Base-by-base conservation (phyloP, 2,329 filamentous ascomycete species). In the Thielaviopsis ethacetica region DNA sequence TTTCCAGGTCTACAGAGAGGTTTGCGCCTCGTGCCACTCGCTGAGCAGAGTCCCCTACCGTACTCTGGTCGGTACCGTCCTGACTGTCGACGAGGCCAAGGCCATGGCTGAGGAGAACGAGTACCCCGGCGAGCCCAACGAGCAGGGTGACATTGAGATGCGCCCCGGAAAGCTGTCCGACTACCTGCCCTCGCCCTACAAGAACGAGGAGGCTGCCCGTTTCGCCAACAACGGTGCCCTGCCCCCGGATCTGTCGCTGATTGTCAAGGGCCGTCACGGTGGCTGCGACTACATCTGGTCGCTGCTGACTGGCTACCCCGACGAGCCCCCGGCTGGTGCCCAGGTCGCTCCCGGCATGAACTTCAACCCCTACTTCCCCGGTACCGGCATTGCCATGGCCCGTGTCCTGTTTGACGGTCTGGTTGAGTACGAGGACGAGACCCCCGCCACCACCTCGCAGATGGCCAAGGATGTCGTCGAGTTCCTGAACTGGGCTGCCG, bases 291-390 rank as follows among this genome's bases (percentile, higher is more conserved):
- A 98, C 81, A 89, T 98, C 77, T 98, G 97, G 83, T 89, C 79
- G 72, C 80, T 98, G 72, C 77, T 98, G 70, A 98, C 93, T 59
- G 93, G 93, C 67, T 98, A 98, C 75, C 93, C 93, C 62, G 93
- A 98, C 66, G 93, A 98, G 76, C 81, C 89, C 62, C 93, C 93
- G 58, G 88, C 93, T 56, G 93, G 93, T 71, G 90, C 88, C 63
- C 76, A 81, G 67, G 86, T 98, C 62, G 85, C 84, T 67, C 83
- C 84, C 63, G 93, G 93, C 69, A 84, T 98, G 75, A 96, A 97
- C 84, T 98, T 98, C 84, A 98, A 98, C 83, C 93, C 93, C 62
- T 98, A 96, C 81, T 98, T 98, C 85, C 93, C 93, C 61, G 93
- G 93, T 71, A 97, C 93, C 67, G 91, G 91, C 71, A 98, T 98